Base-by-base conservation (phyloP, 2,329 filamentous ascomycete species). In the Fusarium luffae region DNA sequence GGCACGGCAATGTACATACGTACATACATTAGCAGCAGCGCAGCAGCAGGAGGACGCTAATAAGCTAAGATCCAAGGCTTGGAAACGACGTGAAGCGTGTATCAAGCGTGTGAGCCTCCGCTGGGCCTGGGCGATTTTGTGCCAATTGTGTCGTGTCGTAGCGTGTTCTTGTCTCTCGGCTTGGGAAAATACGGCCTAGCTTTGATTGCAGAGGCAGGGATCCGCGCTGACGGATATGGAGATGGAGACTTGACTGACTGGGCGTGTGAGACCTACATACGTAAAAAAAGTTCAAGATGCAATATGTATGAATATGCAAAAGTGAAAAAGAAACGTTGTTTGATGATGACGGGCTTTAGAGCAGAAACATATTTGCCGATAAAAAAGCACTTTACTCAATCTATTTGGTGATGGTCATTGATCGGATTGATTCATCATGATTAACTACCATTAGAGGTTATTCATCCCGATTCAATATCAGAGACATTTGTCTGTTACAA, bases 141-240 rank as follows among this genome's bases (percentile, higher is more conserved):
- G 70, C 72, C 72, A 74, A 72, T 71, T 75, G 65, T 75, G 72
- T 74, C 71, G 73, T 74, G 71, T 75, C 70, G 70, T 72, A 74
- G 72, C 72, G 72, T 74, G 72, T 72, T 74, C 72, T 42, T 73
- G 72, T 71, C 65, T 70, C 70, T 74, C 65, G 64, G 68, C 68
- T 42, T 74, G 69, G 59, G 67, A 68, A 68, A 67, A 72, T 71
- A 69, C 67, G 63, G 69, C 69, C 49, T 61, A 59, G 68, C 64
- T 66, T 54, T 68, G 49, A 52, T 28, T 12, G 13, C 34, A 27
- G n/a, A 64, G 64, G 65, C 72, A 74, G 70, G 72, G 72, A 74
- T 74, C 72, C 70, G 68, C 72, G 71, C 23, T 23, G 21, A 51
- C 41, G 21, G 32, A 51, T 19, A 37, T 50, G 48, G 30, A 25